Base-by-base conservation (phyloP, 495 filamentous ascomycete species). In the Bryoglossum gracile region DNA sequence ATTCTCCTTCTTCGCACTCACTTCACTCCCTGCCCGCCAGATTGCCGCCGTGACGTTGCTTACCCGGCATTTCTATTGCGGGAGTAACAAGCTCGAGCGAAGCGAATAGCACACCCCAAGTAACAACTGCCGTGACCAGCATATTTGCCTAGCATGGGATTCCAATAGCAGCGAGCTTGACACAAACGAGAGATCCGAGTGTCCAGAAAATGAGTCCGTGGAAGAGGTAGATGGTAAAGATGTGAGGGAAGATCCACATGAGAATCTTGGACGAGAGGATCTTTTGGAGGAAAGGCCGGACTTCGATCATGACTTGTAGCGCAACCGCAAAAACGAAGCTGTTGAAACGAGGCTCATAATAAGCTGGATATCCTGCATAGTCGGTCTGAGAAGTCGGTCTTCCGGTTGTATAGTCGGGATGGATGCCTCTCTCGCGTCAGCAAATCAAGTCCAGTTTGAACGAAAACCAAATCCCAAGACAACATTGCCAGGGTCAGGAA, bases 161-260 rank as follows among this genome's bases (percentile, higher is more conserved):
- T 3, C 57, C 51, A 1, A 18, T 8, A 2, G 30, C 35, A 19
- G 40, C 41, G 22, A 64, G 43, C 14, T 45, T 26, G 11, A 62
- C 48, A 24, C 50, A 55, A 4, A 59, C 34, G 46, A 54, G 51
- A 14, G 57, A 45, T n/a, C 65, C 65, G 46, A 66, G 56, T 33
- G 41, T 56, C 67, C 67, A 71, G 56, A 66, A 65, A 11, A 68
- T 54, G 18, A 70, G 48, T 53, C 66, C 67, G 57, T 68, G 67
- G 50, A 70, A 54, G 33, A 69, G 61, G 51, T 71, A 71, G 36
- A 71, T 68, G 42, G 65, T 69, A 55, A 69, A 69, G 47, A 66
- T 65, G 49, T 69, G 67, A 10, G 68, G 68, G 61, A 71, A 69
- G 13, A 70, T 44, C 49, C 54, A 51, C 17, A 67, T 48, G 39